phyloP scores from a whole-genome alignment of 2,329 filamentous ascomycete species.

The Sporothrix brunneoviolacea region DNA sequence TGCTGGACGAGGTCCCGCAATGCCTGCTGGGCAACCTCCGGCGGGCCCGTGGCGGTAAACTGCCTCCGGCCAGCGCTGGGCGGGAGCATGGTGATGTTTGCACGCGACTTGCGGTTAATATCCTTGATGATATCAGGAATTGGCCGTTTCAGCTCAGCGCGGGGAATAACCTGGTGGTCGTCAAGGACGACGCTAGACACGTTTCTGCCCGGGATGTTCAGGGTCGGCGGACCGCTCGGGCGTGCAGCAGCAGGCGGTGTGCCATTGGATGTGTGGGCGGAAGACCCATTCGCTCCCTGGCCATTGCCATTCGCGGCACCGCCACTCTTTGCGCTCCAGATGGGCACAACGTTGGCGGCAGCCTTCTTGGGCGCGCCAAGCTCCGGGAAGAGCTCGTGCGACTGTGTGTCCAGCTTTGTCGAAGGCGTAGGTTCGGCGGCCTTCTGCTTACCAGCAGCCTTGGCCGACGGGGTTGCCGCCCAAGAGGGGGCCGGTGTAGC shows the following conservation, averaged over 20 bases:
- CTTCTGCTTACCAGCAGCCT: slow-evolving; percentile 64
- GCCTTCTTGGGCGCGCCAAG: slow-evolving; percentile 68
- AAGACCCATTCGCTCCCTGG: slow-evolving; percentile 43
- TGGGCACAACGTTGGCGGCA: slow-evolving; percentile 56
- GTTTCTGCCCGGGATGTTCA: slow-evolving; percentile 77
- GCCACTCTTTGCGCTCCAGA: slow-evolving; percentile 70
- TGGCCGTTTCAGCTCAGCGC: slow-evolving; percentile 74
- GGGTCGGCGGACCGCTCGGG: slow-evolving; percentile 43
- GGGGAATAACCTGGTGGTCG: slow-evolving; percentile 68
- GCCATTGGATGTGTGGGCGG: slow-evolving; percentile 33
- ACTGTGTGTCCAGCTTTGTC: slow-evolving; percentile 67
- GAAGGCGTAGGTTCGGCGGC: slow-evolving; percentile 38
- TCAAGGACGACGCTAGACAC: slow-evolving; percentile 69
- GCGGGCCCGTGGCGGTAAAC: slow-evolving; percentile 80
- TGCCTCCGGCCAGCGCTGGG: slow-evolving; percentile 66
- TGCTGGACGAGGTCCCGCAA: slow-evolving; percentile 84
- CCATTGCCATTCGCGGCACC: slow-evolving; percentile 33
- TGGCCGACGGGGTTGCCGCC: slow-evolving; percentile 48
- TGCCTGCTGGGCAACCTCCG: slow-evolving; percentile 77
- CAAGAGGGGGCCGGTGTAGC: slow-evolving; percentile 39
- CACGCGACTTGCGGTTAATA: slow-evolving; percentile 86
- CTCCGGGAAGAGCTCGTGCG: slow-evolving; percentile 89
- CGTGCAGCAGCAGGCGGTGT: slow-evolving; percentile 25
- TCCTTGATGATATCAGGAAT: slow-evolving; percentile 81
- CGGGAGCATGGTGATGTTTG: slow-evolving; percentile 70